A percentile compares a stretch with the other conserved stretches of the same genome.
Evolutionary conservation across 495 filamentous ascomycete species (phyloP).

Genomic region (Trichoderma virens): DNA sequence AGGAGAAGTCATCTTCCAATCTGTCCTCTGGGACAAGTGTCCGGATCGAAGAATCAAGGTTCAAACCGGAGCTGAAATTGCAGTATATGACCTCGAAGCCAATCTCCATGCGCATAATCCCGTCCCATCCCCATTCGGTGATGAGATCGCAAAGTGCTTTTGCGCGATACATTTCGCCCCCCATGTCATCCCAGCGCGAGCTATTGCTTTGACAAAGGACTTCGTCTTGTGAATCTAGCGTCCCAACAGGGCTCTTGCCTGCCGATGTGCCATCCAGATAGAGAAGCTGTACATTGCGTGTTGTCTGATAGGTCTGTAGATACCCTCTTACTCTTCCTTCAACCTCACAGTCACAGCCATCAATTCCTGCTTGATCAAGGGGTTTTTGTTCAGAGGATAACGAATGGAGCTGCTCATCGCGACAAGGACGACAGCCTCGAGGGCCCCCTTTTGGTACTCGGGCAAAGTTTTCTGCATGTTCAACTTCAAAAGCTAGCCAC

Average conservation of each 20-base stretch:
- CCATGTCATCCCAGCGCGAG: neutral
- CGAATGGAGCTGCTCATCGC: neutral
- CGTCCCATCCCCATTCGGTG: conserved; percentile 47
- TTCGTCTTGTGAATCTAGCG: conserved; percentile 52
- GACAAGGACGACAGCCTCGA: neutral
- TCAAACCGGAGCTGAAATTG: conserved; percentile 36
- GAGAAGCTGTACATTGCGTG: conserved; percentile 42
- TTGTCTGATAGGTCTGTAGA: conserved; percentile 46
- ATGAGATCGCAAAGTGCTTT: conserved; percentile 42
- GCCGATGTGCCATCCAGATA: conserved; percentile 58
- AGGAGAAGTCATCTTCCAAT: neutral
- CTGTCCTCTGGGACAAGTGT: neutral
- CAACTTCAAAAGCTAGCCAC: conserved; percentile 65
- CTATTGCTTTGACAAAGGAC: conserved; percentile 33
- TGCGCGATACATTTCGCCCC: conserved; percentile 39
- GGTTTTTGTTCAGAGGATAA: neutral
- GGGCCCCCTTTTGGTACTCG: conserved; percentile 3
- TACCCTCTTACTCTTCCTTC: conserved; percentile 30
- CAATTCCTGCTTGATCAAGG: neutral
- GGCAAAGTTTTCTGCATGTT: conserved; percentile 56
- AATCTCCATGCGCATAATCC: conserved; percentile 58
- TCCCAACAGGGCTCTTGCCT: conserved; percentile 50
- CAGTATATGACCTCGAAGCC: conserved; percentile 68
- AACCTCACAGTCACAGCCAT: conserved; percentile 8
- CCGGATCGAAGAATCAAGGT: conserved; percentile 13